phyloP scores from a whole-genome alignment of 148 eudicot species.

The Chenopodium album region DNA sequence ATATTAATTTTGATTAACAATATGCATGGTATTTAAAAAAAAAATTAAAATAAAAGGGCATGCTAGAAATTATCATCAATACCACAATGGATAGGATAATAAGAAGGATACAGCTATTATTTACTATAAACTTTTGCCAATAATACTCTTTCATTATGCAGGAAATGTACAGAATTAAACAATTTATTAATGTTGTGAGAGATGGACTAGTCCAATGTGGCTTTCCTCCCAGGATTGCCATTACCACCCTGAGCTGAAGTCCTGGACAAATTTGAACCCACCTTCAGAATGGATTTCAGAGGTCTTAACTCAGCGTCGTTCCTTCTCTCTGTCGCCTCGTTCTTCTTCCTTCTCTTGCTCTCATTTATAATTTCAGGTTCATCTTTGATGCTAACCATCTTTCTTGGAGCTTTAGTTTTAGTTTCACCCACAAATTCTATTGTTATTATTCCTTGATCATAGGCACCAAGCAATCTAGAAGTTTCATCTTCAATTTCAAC shows the following conservation, averaged over 20 bases:
- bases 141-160: neutral
- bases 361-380: conserved; percentile 36
- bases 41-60: neutral
- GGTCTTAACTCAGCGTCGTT: conserved; percentile 34
- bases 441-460: conserved; percentile 1
- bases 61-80: neutral
- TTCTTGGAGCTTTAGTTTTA: conserved; percentile 28
- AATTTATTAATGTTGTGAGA: neutral
- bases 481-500: conserved; percentile 28
- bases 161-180: neutral
- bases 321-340: conserved; percentile 19
- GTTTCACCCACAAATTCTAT: conserved; percentile 1
- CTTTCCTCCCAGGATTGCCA: neutral
- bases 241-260: neutral
- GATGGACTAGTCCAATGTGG: conserved; percentile 5
- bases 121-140: neutral
- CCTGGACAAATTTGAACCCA: conserved; percentile 32
- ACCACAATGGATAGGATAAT: neutral
- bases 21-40: neutral
- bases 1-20: too few species aligned
- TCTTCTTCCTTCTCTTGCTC: conserved; percentile 37
- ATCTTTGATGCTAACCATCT: conserved; percentile 57
- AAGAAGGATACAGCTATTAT: neutral
- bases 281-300: conserved; percentile 52
- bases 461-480: conserved; percentile 18